Percentiles rank a stretch among this genome's conserved stretches.
Evolutionary conservation across 2,329 filamentous ascomycete genomes (phyloP).

Genomic region (Lizonia empirigonia): DNA sequence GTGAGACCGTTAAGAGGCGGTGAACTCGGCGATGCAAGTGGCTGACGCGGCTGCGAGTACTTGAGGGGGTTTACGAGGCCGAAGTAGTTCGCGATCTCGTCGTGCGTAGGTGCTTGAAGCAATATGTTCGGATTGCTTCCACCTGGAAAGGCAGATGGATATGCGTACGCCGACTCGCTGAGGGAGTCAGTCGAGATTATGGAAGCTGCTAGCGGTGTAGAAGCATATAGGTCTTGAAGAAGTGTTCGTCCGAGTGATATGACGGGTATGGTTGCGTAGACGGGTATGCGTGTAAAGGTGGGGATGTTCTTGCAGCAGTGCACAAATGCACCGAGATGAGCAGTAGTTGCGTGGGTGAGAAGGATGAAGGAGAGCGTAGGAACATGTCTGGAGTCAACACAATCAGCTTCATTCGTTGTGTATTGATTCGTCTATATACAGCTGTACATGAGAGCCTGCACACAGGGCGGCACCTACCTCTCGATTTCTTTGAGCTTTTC

Average conservation of each 20-base stretch:
- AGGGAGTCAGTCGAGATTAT: constrained; percentile 76
- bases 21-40: constrained; percentile 82
- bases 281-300: constrained; percentile 86
- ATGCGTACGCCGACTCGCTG: constrained; percentile 63
- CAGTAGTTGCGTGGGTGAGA: constrained; percentile 88
- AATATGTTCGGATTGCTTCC: constrained; percentile 57
- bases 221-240: constrained; percentile 89
- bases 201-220: constrained; percentile 83
- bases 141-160: constrained; percentile 59
- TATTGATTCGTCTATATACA: constrained; percentile 21
- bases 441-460: constrained; percentile 11
- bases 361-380: constrained; percentile 92
- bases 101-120: constrained; percentile 73
- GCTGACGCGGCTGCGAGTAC: constrained; percentile 95
- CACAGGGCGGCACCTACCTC: constrained; percentile 63
- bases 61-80: constrained; percentile 88
- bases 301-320: constrained; percentile 98
- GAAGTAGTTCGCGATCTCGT: constrained; percentile 94
- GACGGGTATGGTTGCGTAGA: constrained; percentile 93
- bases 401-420: constrained; percentile 28
- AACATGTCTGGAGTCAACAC: constrained; percentile 67
- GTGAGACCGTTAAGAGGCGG: constrained; percentile 89
- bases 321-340: constrained; percentile 90
- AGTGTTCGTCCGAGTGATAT: constrained; percentile 91
- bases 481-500: constrained; percentile 85